These are phyloP conservation scores for Candida gigantensis DNA, from an alignment of 1,139 yeast species.

Conservation along the genomic window DNA sequence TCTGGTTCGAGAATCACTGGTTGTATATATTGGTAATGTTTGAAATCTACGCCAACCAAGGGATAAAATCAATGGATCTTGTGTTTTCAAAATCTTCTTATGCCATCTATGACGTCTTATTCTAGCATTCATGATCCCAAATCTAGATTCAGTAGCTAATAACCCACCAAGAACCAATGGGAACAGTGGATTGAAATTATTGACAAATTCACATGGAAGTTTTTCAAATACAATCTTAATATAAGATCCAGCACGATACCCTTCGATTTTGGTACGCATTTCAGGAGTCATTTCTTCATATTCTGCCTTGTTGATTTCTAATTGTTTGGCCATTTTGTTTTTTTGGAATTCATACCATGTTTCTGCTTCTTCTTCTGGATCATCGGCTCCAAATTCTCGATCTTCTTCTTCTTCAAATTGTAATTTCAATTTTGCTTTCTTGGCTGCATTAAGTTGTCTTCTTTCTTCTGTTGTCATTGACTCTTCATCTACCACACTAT, in stretches of 20 bases:
- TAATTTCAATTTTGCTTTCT: conserved; percentile 81
- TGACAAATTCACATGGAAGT: conserved; percentile 88
- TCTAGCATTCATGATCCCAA: conserved; percentile 90
- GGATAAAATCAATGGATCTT: conserved; percentile 91
- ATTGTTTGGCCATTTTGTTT: conserved; percentile 94
- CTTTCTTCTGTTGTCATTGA: conserved; percentile 62
- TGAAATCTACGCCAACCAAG: conserved; percentile 99
- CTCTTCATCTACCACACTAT: conserved; percentile 35
- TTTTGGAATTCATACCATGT: conserved; percentile 98
- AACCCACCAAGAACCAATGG: conserved; percentile 93
- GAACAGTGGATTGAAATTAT: conserved; percentile 78
- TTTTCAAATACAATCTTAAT: conserved; percentile 83
- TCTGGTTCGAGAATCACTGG: conserved; percentile 95
- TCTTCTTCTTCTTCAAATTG: conserved; percentile 94
- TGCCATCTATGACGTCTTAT: conserved; percentile 99
- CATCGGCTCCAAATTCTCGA: conserved; percentile 71
- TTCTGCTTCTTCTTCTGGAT: conserved; percentile 77
- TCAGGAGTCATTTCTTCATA: conserved; percentile 72
- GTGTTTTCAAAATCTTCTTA: conserved; percentile 89
- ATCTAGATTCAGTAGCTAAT: conserved; percentile 84
- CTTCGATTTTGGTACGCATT: conserved; percentile 81
- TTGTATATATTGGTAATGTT: conserved; percentile 91
- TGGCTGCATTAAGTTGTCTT: conserved; percentile 80
- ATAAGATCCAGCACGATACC: conserved; percentile 90
- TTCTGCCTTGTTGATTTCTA: conserved; percentile 87